Percentiles rank a stretch among this genome's conserved stretches.
Evolutionary conservation across 495 filamentous ascomycete genomes (phyloP).

Genomic region (Tuber calosporum): DNA sequence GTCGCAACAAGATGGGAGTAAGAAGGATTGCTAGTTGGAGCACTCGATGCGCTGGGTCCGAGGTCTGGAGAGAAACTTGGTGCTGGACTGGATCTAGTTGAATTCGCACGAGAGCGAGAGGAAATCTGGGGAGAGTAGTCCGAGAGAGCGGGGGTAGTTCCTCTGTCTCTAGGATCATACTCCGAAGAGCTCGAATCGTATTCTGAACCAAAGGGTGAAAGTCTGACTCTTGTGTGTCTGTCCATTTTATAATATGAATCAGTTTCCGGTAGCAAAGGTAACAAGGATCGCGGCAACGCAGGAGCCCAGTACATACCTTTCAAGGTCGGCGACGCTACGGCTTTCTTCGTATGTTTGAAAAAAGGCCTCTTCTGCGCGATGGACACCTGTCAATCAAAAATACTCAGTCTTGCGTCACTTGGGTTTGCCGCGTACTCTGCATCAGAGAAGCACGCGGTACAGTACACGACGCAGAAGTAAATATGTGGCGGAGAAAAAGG

Average conservation of each 20-base stretch:
- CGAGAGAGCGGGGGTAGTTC: slow-evolving; percentile 31
- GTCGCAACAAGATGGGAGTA: slow-evolving; percentile 33
- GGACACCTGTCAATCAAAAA: slow-evolving; percentile 22
- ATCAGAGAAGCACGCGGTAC: not conserved
- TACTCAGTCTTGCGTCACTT: not conserved
- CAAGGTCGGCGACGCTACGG: slow-evolving; percentile 28
- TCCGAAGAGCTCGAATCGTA: slow-evolving; percentile 40
- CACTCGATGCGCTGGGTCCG: slow-evolving; percentile 21
- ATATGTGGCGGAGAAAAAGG: slow-evolving; percentile 4
- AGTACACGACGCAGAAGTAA: not conserved
- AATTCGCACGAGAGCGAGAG: slow-evolving; percentile 34
- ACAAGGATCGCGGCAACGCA: not conserved
- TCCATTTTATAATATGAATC: slow-evolving; percentile 12
- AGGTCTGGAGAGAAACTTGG: slow-evolving; percentile 29
- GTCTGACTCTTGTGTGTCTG: slow-evolving; percentile 26
- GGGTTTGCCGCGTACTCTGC: not conserved
- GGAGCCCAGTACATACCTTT: slow-evolving; percentile 23
- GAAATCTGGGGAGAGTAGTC: slow-evolving; percentile 38
- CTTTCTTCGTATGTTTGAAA: slow-evolving; percentile 35
- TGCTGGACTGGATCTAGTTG: slow-evolving; percentile 36
- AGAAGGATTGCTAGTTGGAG: slow-evolving; percentile 20
- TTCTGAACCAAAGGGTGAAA: slow-evolving; percentile 40
- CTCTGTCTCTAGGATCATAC: slow-evolving; percentile 22
- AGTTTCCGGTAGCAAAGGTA: slow-evolving; percentile 1
- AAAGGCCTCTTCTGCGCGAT: slow-evolving; percentile 35